phyloP scores from a whole-genome alignment of 768 basidiomycete genomes.

The Kwoniella dendrophila region DNA sequence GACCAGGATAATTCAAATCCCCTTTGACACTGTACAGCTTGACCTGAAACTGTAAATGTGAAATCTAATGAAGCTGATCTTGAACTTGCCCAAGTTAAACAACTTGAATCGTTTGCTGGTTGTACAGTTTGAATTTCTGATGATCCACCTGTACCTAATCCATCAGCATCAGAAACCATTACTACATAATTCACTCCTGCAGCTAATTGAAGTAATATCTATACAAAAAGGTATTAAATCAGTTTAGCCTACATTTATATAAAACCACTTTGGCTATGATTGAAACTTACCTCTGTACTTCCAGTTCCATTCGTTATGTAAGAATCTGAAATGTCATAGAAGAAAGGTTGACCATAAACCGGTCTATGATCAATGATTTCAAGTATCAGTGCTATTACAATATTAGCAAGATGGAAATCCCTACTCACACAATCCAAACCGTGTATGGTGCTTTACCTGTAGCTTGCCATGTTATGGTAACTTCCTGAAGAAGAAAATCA shows the following conservation, averaged over 20 bases:
- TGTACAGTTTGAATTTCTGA: slow-evolving; percentile 38
- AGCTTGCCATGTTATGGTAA: slow-evolving; percentile 36
- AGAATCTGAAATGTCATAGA: slow-evolving; percentile 36
- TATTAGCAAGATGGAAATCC: neutral
- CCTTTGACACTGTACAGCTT: slow-evolving; percentile 35
- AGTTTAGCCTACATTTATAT: neutral
- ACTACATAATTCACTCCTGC: slow-evolving; percentile 38
- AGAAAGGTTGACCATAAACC: slow-evolving; percentile 33
- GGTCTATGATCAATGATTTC: slow-evolving; percentile 25
- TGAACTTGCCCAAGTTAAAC: slow-evolving; percentile 28
- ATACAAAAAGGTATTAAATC: neutral
- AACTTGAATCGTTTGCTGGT: slow-evolving; percentile 29
- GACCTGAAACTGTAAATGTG: slow-evolving; percentile 38
- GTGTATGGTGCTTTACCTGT: slow-evolving; percentile 39
- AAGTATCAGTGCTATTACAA: neutral
- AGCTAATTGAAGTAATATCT: slow-evolving; percentile 43
- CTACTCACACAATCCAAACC: slow-evolving; percentile 39
- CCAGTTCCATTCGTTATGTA: slow-evolving; percentile 29
- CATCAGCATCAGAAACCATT: slow-evolving; percentile 40
- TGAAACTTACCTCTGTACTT: slow-evolving; percentile 6
- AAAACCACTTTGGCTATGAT: neutral
- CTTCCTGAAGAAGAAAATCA: slow-evolving; percentile 18
- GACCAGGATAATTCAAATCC: slow-evolving; percentile 46
- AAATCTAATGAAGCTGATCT: slow-evolving; percentile 38
- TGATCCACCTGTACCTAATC: slow-evolving; percentile 41